Evolutionary conservation across 192 early-diverging fungal species (phyloP).

Genomic region (Gryganskiella cystojenkinii): DNA sequence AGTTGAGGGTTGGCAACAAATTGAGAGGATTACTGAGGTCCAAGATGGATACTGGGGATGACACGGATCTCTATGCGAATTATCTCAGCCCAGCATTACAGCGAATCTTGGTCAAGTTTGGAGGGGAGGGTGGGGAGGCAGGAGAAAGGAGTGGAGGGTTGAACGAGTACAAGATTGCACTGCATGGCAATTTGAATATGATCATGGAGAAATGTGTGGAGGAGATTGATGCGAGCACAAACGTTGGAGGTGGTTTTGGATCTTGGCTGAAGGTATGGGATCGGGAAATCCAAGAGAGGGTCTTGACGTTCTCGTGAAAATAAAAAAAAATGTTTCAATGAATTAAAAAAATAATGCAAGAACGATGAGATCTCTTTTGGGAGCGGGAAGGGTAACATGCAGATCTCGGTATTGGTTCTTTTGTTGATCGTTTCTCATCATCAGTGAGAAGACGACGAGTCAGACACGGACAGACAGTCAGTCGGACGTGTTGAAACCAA

Average conservation of each 20-base stretch:
- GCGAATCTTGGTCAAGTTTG: conserved; percentile 1
- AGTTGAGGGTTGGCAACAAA: background rate
- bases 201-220: conserved; percentile 9
- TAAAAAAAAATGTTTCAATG: too few species aligned
- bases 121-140: too few species aligned
- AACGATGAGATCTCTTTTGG: too few species aligned
- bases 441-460: too few species aligned
- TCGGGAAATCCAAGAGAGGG: conserved; percentile 33
- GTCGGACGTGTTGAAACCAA: too few species aligned
- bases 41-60: conserved; percentile 9
- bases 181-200: conserved; percentile 45
- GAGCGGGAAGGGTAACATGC: too few species aligned
- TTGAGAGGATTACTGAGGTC: background rate
- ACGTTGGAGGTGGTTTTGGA: background rate
- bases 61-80: conserved; percentile 40
- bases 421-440: too few species aligned
- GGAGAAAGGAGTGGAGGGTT: too few species aligned
- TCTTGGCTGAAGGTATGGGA: conserved; percentile 37
- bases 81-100: conserved; percentile 24
- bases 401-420: too few species aligned
- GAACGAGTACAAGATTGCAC: background rate
- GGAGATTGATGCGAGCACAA: background rate
- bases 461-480: too few species aligned
- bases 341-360: too few species aligned
- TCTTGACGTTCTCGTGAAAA: conserved; percentile 26